These are phyloP conservation scores for Coniochaeta sp. DNA, from an alignment of 2,329 filamentous ascomycete genomes.

Conservation along the genomic window DNA sequence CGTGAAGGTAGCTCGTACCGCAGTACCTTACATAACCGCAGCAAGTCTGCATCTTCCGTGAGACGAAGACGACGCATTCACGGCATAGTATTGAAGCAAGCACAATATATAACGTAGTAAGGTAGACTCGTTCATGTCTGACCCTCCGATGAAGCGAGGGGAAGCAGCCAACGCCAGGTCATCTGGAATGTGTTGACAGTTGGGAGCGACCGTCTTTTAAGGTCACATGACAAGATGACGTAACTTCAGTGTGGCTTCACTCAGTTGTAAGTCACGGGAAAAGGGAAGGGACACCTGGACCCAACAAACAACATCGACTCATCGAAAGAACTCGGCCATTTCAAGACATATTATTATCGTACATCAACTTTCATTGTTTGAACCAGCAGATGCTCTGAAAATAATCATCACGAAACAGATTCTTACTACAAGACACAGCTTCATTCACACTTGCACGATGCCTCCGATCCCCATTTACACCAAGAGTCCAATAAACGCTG, in stretches of 20 bases:
- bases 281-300: not conserved
- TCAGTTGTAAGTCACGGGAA: not conserved
- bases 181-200: too few species aligned
- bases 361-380: not conserved
- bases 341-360: not conserved
- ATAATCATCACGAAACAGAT: not conserved
- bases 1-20: not conserved
- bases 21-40: too few species aligned
- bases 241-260: not conserved
- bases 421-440: not conserved
- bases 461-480: conserved; percentile 54
- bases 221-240: not conserved
- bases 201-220: too few species aligned
- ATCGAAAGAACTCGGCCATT: not conserved
- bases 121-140: too few species aligned
- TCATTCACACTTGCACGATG: conserved; percentile 33
- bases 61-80: not conserved
- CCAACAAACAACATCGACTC: too few species aligned
- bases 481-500: conserved; percentile 49
- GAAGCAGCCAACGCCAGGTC: too few species aligned
- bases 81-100: too few species aligned
- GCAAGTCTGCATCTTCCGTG: not conserved
- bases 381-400: not conserved
- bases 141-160: too few species aligned
- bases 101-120: too few species aligned